Evolutionary conservation across 768 basidiomycete genomes (phyloP).

Genomic region (Phaeolepiota aurea): DNA sequence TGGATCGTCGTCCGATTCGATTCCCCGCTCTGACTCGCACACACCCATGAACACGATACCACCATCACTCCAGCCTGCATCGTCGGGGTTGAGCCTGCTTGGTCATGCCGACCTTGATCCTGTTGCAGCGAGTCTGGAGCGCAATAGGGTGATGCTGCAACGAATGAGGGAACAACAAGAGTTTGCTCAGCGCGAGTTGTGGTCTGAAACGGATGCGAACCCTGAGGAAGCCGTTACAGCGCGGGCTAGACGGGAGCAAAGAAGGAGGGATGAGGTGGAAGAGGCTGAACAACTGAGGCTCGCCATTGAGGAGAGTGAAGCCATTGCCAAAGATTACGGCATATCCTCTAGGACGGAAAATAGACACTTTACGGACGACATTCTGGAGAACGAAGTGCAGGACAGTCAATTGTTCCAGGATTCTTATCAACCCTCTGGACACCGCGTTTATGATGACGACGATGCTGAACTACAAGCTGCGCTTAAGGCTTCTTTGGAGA

Average conservation of each 20-base stretch:
- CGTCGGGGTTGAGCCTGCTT: slow-evolving; percentile 2
- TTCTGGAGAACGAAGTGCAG: slow-evolving; percentile 13
- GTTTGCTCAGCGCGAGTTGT: slow-evolving; percentile 52
- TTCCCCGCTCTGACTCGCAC: slow-evolving; percentile 9
- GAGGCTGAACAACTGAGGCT: slow-evolving; percentile 52
- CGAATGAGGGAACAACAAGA: slow-evolving; percentile 63
- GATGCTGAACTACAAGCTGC: slow-evolving; percentile 86
- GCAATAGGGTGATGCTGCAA: slow-evolving; percentile 51
- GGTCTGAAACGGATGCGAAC: slow-evolving; percentile 26
- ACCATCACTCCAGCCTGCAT: slow-evolving; percentile 1
- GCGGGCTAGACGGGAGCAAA: slow-evolving; percentile 21
- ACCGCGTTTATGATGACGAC: slow-evolving; percentile 75
- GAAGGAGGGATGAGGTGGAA: slow-evolving; percentile 30
- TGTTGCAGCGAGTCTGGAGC: slow-evolving; percentile 59
- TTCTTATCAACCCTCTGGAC: slow-evolving; percentile 5
- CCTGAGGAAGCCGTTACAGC: slow-evolving; percentile 21
- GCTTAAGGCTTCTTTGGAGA: slow-evolving; percentile 71
- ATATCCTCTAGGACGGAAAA: slow-evolving; percentile 7
- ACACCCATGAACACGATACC: slow-evolving; percentile 6
- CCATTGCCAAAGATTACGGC: slow-evolving; percentile 21
- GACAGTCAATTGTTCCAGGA: slow-evolving; percentile 1
- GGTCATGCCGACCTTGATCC: slow-evolving; percentile 37
- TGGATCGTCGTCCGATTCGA: slow-evolving; percentile 2
- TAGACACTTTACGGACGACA: slow-evolving; percentile 14
- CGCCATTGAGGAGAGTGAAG: slow-evolving; percentile 56